phyloP scores from a whole-genome alignment of 768 basidiomycete genomes.

The Tubosaeta brunneosetosa region DNA sequence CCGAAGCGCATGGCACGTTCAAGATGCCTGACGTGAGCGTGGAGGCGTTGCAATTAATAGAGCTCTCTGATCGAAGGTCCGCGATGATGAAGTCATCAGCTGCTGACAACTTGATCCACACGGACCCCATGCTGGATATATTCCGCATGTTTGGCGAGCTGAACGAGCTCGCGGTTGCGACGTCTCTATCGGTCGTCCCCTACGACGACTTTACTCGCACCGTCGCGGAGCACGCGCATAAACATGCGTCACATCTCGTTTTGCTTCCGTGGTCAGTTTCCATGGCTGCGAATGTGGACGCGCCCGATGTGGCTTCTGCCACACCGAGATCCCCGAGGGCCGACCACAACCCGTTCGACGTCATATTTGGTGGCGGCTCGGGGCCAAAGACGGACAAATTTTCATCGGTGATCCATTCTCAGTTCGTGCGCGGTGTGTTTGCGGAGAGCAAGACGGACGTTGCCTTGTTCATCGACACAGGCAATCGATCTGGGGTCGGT shows the following conservation, averaged over 20 bases:
- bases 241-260: slow-evolving; percentile 64
- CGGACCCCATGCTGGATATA: slow-evolving; percentile 67
- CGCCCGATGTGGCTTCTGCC: background rate
- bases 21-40: slow-evolving; percentile 36
- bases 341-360: slow-evolving; percentile 65
- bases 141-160: slow-evolving; percentile 75
- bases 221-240: slow-evolving; percentile 63
- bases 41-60: slow-evolving; percentile 82
- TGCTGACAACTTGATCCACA: slow-evolving; percentile 61
- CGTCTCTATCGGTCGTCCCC: slow-evolving; percentile 69
- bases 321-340: slow-evolving; percentile 14
- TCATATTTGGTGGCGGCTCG: slow-evolving; percentile 40
- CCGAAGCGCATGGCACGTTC: background rate
- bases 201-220: slow-evolving; percentile 66
- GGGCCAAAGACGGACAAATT: slow-evolving; percentile 34
- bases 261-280: slow-evolving; percentile 42
- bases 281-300: slow-evolving; percentile 50
- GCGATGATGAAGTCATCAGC: slow-evolving; percentile 62
- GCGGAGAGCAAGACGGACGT: slow-evolving; percentile 67
- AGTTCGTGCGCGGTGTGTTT: slow-evolving; percentile 81
- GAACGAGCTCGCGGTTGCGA: slow-evolving; percentile 58
- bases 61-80: slow-evolving; percentile 64
- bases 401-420: slow-evolving; percentile 53
- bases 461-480: slow-evolving; percentile 76
- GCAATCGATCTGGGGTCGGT: slow-evolving; percentile 26